Base-by-base conservation (phyloP, 495 filamentous ascomycete genomes). In the Xylaria castorea region DNA sequence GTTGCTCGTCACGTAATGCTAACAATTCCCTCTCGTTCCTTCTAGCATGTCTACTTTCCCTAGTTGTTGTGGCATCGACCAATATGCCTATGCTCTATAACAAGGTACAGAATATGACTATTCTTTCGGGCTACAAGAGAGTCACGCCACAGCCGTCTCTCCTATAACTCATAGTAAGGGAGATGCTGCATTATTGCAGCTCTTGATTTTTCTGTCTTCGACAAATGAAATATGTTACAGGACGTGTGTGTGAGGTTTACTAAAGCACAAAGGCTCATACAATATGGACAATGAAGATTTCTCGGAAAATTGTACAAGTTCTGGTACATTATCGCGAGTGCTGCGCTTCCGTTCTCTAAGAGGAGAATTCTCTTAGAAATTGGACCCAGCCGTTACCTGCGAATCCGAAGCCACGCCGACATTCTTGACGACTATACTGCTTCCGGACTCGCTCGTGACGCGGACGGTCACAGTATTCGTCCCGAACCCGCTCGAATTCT, bases 401-500 rank as follows among this genome's bases (percentile, higher is more conserved):
- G 68, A 55, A 42, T 69, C 76, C 50, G 66, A 57, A 5, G 61
- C 71, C 18, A 78, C 71, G 2, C 46, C 7, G 32, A 80, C 77
- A 34, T 73, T 64, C 7, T 75, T 72, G 40, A 80, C 74, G 51
- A 76, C 66, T 9, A 80, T 62, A 3, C 63, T 63, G 68, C 30
- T 65, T n/a, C 70, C 70, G 12, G 70, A 70, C 55, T 62, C 38
- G 27, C 68, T 32, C 25, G 86, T 90, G 42, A 90, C 82, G 40
- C 83, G 80, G 1, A 90, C 84, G 78, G 86, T 82, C 3, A 90
- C 86, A 22, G 74, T 86, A 6, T 83, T 81, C 0, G 82, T 84
- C 0, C 87, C 85, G 68, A 89, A 88, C 0, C 89, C 89, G 51
- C 81, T 81, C 1, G 76, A 32, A 69, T 86, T 83, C 82, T 90